Evolutionary conservation across 306 rosid species (phyloP).

Genomic region (apple (Malus domestica)): DNA sequence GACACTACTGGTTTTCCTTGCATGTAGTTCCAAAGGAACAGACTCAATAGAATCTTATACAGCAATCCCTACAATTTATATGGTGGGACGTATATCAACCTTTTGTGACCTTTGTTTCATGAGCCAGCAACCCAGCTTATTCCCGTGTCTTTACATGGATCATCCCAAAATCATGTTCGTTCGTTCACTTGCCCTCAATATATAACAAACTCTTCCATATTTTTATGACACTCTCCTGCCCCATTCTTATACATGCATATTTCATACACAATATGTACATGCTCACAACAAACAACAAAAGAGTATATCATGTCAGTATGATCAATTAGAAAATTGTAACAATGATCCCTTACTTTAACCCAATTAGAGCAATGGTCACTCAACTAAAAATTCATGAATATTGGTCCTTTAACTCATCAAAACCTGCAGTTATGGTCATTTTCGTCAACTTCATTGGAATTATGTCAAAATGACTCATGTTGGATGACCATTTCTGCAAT

Average conservation of each 20-base stretch:
- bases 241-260: not conserved
- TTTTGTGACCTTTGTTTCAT: conserved; percentile 13
- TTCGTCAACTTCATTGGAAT: no score
- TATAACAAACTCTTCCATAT: conserved; percentile 29
- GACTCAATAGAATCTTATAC: conserved; percentile 65
- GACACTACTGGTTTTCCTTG: not conserved
- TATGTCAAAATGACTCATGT: no score
- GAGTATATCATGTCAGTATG: no score
- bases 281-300: no score
- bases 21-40: conserved; percentile 52
- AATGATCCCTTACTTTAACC: no score
- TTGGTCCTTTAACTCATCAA: no score
- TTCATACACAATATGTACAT: not conserved
- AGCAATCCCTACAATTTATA: conserved; percentile 35
- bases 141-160: conserved; percentile 10
- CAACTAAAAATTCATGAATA: no score
- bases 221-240: not conserved
- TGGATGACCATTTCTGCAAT: no score
- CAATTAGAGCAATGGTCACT: no score
- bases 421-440: no score
- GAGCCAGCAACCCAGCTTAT: not conserved
- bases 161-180: conserved; percentile 48
- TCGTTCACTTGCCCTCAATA: conserved; percentile 11
- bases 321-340: no score
- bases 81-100: conserved; percentile 40